Evolutionary conservation across 805 yeast species (phyloP).

Genomic region (Zygoascus ofunaensis): DNA sequence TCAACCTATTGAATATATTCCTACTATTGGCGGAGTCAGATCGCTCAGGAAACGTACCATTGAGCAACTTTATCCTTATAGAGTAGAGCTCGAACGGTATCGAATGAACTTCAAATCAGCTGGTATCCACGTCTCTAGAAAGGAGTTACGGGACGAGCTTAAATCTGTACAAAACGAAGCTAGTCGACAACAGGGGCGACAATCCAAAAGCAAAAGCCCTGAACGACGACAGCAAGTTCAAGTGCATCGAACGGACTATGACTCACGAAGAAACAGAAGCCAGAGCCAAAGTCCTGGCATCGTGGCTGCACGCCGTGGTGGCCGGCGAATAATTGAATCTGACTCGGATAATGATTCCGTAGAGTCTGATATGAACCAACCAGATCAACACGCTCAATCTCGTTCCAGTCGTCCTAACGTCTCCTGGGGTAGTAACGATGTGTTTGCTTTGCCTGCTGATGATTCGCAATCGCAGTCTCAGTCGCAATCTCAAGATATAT

Average conservation of each 20-base stretch:
- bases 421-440: not conserved
- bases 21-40: not conserved
- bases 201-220: too few relatives aligned
- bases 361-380: not conserved
- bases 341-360: not conserved
- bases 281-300: not conserved
- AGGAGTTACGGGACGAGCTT: conserved; percentile 1
- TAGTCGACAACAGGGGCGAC: too few relatives aligned
- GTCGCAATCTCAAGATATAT: not conserved
- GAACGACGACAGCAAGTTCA: not conserved
- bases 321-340: not conserved
- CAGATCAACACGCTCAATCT: too few relatives aligned
- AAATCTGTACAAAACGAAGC: not conserved
- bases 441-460: not conserved
- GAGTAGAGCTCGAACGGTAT: conserved; percentile 3
- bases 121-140: not conserved
- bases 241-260: not conserved
- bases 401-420: not conserved
- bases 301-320: not conserved
- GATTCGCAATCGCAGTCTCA: too few relatives aligned
- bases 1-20: not conserved
- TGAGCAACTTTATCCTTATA: conserved; percentile 5
- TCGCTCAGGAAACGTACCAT: conserved; percentile 2
- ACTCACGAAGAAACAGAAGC: not conserved
- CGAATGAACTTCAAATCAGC: conserved; percentile 2